phyloP scores from a whole-genome alignment of 2,329 filamentous ascomycete species.

The Fusarium illudens region DNA sequence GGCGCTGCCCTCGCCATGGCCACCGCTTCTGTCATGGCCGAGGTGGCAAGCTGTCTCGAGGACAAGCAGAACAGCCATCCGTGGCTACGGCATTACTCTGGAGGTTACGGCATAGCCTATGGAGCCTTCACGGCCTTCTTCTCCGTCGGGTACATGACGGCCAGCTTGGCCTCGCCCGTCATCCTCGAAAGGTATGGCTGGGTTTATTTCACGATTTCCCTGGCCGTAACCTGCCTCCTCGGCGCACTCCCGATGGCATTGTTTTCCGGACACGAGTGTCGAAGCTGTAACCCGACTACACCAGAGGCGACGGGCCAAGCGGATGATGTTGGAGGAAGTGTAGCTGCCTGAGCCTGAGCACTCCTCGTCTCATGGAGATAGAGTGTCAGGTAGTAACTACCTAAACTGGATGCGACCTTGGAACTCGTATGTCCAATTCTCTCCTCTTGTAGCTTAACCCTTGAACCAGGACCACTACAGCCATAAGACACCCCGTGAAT shows the following conservation, averaged over 20 bases:
- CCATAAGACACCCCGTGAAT: too few relatives aligned
- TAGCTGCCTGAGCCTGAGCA: too few relatives aligned
- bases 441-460: too few relatives aligned
- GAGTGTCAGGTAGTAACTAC: too few relatives aligned
- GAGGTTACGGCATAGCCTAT: conserved; percentile 25
- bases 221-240: conserved; percentile 5
- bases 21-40: conserved; percentile 24
- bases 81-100: conserved; percentile 11
- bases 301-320: too few relatives aligned
- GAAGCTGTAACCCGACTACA: too few relatives aligned
- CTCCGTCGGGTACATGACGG: conserved; percentile 18
- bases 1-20: conserved; percentile 20
- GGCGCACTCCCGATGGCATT: conserved; percentile 5
- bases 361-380: too few relatives aligned
- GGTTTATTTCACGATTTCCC: conserved; percentile 16
- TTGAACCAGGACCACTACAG: too few relatives aligned
- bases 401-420: too few relatives aligned
- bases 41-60: conserved; percentile 15
- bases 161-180: conserved; percentile 6
- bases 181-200: conserved; percentile 16
- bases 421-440: too few relatives aligned
- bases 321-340: too few relatives aligned
- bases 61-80: conserved; percentile 15
- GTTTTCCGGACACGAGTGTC: not conserved
- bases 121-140: conserved; percentile 26